A percentile compares a stretch with the other conserved stretches of the same genome.
Conservation (phyloP, 768 basidiomycete species). For the Albatrellus ellisii region DNA sequence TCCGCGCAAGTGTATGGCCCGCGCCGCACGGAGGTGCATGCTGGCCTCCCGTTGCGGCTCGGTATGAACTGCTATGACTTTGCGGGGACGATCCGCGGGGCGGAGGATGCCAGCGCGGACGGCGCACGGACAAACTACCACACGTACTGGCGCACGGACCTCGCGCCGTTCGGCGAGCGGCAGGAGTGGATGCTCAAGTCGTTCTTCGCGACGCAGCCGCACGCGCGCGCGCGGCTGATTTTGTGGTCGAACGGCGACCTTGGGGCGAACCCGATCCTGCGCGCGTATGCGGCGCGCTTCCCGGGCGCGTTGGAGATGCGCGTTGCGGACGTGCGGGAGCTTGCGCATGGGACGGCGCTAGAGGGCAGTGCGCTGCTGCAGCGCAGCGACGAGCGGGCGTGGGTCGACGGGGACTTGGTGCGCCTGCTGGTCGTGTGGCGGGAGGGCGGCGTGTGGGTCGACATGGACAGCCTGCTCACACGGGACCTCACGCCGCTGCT, state of each 20-base stretch:
- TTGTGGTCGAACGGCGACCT: slow-evolving; percentile 91
- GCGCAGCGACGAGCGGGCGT: slow-evolving; percentile 65
- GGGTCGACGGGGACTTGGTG: slow-evolving; percentile 93
- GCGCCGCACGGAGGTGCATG: slow-evolving; percentile 57
- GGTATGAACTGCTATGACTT: slow-evolving; percentile 90
- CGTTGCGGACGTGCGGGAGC: slow-evolving; percentile 46
- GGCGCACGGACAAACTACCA: slow-evolving; percentile 60
- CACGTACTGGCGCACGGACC: slow-evolving; percentile 90
- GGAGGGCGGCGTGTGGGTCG: slow-evolving; percentile 90
- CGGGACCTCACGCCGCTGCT: slow-evolving; percentile 76
- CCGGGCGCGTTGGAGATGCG: slow-evolving; percentile 62
- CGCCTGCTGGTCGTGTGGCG: slow-evolving; percentile 80
- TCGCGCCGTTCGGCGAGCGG: slow-evolving; percentile 64
- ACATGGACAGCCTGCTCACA: slow-evolving; percentile 93
- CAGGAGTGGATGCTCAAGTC: slow-evolving; percentile 90
- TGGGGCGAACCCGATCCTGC: slow-evolving; percentile 38
- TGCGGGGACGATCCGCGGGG: slow-evolving; percentile 55
- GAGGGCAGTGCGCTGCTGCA: slow-evolving; percentile 48
- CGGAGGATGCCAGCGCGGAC: neutral
- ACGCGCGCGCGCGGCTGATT: slow-evolving; percentile 47
- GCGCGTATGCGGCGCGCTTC: slow-evolving; percentile 42
- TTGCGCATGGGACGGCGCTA: slow-evolving; percentile 71
- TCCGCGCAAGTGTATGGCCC: slow-evolving; percentile 47
- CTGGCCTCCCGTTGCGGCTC: slow-evolving; percentile 63
- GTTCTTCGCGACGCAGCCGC: slow-evolving; percentile 86